Base-by-base conservation (phyloP, 371 early-diverging fungal genomes). In the Mortierella sp. region DNA sequence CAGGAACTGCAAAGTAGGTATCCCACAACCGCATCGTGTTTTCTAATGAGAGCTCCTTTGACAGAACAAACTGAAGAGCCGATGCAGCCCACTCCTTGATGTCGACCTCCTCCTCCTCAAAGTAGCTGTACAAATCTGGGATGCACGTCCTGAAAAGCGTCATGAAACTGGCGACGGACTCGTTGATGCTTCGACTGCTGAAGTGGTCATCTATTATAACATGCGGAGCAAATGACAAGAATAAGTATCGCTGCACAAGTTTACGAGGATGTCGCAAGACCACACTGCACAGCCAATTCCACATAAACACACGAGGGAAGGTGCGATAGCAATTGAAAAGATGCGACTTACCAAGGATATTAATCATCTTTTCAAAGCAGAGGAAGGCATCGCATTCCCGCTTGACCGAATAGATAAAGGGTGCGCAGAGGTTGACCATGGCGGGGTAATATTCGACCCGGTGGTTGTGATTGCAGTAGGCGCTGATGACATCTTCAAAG, bases 91-190 rank as follows among this genome's bases (percentile, higher is more conserved):
- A 97, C 75, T 97, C 98, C 81, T 95, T 94, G 60, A 96, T 90
- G 71, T 97, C 95, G 41, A 98, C 96, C 82, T 98, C 98, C 80
- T 98, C 98, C 70, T 98, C 98, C 88, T 97, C 97, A 90, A 98
- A 97, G 88, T 96, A 97, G 83, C 93, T 95, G 72, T 94, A 92
- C 77, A 94, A 81, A 41, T 97, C 97, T 21, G 96, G 96, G 71
- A 96, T 87, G 43, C 94, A 88, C 41, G 91, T 91, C 46, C 97
- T 88, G 87, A 96, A 96, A 44, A 96, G 88, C 41, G 95, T 94
- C 91, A 95, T 92, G 76, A 97, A 97, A 74, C 94, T 93, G n/a
- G 96, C 95, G 7, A 96, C 90, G n/a, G 92, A 91, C 58, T 88
- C 87, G 76, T 93, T 93, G 71, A 94, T 88, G n/a, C 91, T 90